Conservation (phyloP, 2,329 filamentous ascomycete genomes). For the Aspergillus pseudoglaucus region DNA sequence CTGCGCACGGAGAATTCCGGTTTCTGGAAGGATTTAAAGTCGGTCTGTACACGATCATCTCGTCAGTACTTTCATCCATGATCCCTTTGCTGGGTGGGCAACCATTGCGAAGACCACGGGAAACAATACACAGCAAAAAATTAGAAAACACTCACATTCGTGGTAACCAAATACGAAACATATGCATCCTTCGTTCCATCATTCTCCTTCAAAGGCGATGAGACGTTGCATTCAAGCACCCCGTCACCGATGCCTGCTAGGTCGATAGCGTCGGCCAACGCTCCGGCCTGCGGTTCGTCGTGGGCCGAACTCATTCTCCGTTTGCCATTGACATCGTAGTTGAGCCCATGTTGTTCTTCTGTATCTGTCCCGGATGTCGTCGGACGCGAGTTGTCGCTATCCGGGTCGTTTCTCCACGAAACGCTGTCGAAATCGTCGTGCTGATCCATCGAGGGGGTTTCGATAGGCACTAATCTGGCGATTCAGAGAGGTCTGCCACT, state of each 20-base stretch:
- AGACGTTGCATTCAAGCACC: conserved; percentile 74
- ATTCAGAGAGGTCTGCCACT: background rate
- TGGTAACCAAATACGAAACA: conserved; percentile 90
- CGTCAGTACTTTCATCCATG: conserved; percentile 8
- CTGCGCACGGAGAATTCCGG: conserved; percentile 72
- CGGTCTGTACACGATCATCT: conserved; percentile 55
- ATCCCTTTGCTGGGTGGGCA: conserved; percentile 11
- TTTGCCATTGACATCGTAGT: conserved; percentile 43
- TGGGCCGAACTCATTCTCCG: conserved; percentile 40
- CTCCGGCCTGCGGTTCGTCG: conserved; percentile 44
- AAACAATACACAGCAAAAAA: background rate
- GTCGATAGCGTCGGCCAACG: conserved; percentile 50
- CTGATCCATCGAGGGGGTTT: conserved; percentile 36
- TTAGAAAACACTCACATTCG: conserved; percentile 56
- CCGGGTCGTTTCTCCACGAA: conserved; percentile 64
- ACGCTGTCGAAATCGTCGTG: conserved; percentile 73
- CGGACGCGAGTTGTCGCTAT: conserved; percentile 40
- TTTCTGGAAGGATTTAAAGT: conserved; percentile 88
- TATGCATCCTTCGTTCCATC: conserved; percentile 95
- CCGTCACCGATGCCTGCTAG: conserved; percentile 63
- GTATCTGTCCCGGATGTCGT: conserved; percentile 37
- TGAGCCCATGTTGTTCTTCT: conserved; percentile 26
- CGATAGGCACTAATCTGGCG: background rate
- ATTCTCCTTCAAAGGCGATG: conserved; percentile 84
- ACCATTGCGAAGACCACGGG: background rate